These are phyloP conservation scores for thale cress (Arabidopsis thaliana) DNA, from an alignment of 345 rosid genomes.

Conservation along the genomic window DNA sequence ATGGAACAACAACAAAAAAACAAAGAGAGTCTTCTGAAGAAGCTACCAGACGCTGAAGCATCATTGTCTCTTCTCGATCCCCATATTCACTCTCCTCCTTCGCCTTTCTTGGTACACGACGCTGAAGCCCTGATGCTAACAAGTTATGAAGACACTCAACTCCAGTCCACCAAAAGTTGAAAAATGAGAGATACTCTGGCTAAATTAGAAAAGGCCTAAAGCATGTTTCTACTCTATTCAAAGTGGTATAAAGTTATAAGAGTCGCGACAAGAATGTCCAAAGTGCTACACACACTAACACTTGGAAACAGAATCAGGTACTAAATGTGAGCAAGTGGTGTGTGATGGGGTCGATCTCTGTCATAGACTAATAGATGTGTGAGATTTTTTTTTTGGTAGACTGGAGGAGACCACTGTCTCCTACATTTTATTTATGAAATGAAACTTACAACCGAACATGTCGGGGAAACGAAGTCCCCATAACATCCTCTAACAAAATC, in stretches of 20 bases:
- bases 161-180: slow-evolving; percentile 69
- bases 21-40: slow-evolving; percentile 48
- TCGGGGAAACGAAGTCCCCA: no score
- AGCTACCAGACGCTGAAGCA: slow-evolving; percentile 43
- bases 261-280: slow-evolving; percentile 41
- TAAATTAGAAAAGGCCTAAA: slow-evolving; percentile 22
- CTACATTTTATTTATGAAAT: no score
- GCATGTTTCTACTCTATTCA: slow-evolving; percentile 36
- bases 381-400: no score
- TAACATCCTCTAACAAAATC: no score
- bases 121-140: slow-evolving; percentile 52
- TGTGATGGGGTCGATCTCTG: slow-evolving; percentile 31
- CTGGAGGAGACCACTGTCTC: no score
- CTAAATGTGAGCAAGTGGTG: slow-evolving; percentile 40
- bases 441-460: no score
- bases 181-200: background rate
- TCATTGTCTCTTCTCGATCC: slow-evolving; percentile 24
- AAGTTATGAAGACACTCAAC: slow-evolving; percentile 51
- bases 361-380: slow-evolving; percentile 38
- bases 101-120: slow-evolving; percentile 44
- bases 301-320: slow-evolving; percentile 42
- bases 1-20: slow-evolving; percentile 77
- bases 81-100: slow-evolving; percentile 36
- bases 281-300: slow-evolving; percentile 46
- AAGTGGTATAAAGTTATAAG: slow-evolving; percentile 36